Evolutionary conservation across 1,284 basidiomycete genomes (phyloP).

Genomic region (Megacollybia platyphylla): DNA sequence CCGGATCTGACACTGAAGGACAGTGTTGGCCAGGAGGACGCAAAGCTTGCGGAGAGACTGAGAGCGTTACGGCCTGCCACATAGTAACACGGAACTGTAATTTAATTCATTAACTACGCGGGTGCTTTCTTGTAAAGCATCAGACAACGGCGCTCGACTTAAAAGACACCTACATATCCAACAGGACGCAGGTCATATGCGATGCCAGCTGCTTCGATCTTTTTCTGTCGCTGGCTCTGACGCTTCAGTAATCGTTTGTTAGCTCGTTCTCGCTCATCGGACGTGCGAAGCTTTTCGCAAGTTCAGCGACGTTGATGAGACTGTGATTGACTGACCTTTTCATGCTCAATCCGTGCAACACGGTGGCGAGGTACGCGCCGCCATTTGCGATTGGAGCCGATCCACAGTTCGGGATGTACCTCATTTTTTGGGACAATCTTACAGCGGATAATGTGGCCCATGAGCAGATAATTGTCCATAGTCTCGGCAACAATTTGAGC

Average conservation of each 20-base stretch:
- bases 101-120: not conserved
- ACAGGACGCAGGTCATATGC: conserved; percentile 77
- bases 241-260: conserved; percentile 66
- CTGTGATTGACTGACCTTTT: conserved; percentile 48
- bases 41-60: conserved; percentile 68
- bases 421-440: conserved; percentile 78
- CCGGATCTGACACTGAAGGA: conserved; percentile 44
- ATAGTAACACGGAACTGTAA: conserved; percentile 15
- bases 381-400: conserved; percentile 94
- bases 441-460: conserved; percentile 88
- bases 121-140: conserved; percentile 3
- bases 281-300: conserved; percentile 57
- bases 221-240: conserved; percentile 68
- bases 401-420: conserved; percentile 90
- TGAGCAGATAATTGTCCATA: conserved; percentile 97
- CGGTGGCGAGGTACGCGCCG: conserved; percentile 65
- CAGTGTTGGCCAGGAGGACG: conserved; percentile 64
- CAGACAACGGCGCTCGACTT: not conserved
- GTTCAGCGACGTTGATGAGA: not conserved
- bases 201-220: conserved; percentile 76
- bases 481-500: conserved; percentile 95
- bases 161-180: conserved; percentile 47
- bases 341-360: conserved; percentile 61
- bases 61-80: conserved; percentile 71
- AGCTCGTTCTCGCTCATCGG: conserved; percentile 57